These are phyloP conservation scores for Plantago major DNA, from an alignment of 257 asterid genomes.

Conservation along the genomic window DNA sequence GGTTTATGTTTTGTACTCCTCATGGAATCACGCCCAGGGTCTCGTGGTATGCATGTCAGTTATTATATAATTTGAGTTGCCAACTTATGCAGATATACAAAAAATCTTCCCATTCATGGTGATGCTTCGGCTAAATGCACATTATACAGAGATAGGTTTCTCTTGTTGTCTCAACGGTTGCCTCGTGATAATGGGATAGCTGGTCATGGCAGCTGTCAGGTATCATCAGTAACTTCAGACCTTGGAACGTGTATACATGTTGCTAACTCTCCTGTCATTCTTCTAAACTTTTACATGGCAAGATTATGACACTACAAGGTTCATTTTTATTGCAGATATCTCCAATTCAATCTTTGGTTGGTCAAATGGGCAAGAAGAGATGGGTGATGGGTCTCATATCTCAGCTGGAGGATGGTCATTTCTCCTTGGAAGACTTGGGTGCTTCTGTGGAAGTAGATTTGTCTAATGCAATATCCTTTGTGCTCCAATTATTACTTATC, in stretches of 20 bases:
- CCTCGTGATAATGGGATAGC: conserved; percentile 69
- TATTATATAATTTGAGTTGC: no score
- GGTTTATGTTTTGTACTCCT: neutral
- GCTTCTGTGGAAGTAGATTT: conserved; percentile 91
- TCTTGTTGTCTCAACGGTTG: conserved; percentile 69
- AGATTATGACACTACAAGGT: conserved; percentile 1
- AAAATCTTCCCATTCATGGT: conserved; percentile 75
- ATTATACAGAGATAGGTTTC: conserved; percentile 81
- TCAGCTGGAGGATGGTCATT: conserved; percentile 98
- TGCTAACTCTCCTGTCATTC: conserved; percentile 10
- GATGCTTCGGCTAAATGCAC: conserved; percentile 83
- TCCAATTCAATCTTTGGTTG: conserved; percentile 87
- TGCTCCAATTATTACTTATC: neutral
- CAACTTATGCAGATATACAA: conserved; percentile 44
- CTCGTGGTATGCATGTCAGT: no score
- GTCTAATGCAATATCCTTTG: conserved; percentile 91
- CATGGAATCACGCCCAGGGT: no score
- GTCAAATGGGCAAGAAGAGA: conserved; percentile 70
- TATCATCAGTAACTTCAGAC: conserved; percentile 18
- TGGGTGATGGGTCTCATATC: conserved; percentile 98
- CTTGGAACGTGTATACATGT: neutral
- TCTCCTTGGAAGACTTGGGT: conserved; percentile 93
- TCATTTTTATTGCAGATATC: conserved; percentile 54
- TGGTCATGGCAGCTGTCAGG: conserved; percentile 86
- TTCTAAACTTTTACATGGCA: neutral